Percentiles rank a stretch among this genome's conserved stretches.
Evolutionary conservation across 140 eudicot genomes (phyloP).

Genomic region (Eryngium alpinum): DNA sequence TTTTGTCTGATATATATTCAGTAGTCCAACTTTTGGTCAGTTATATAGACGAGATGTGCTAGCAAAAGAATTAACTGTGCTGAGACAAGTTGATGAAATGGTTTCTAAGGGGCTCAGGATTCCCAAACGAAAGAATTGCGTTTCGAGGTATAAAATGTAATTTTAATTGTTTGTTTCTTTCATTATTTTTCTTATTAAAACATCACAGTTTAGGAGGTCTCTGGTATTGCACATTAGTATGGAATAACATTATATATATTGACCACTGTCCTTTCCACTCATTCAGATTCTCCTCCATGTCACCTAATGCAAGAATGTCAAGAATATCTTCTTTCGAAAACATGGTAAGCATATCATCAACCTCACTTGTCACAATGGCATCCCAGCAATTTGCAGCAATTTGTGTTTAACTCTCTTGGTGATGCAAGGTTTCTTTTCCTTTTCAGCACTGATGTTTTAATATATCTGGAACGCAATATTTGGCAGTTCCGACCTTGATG

Average conservation of each 20-base stretch:
- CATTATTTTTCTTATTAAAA: not conserved
- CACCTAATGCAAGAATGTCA: conserved; percentile 84
- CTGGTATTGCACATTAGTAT: not conserved
- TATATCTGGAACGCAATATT: not conserved
- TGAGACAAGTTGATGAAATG: conserved; percentile 86
- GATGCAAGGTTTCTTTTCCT: conserved; percentile 50
- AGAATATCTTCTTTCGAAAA: conserved; percentile 85
- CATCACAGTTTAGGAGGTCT: not conserved
- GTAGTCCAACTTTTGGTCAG: conserved; percentile 9
- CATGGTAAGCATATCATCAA: conserved; percentile 83
- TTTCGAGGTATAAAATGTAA: conserved; percentile 51
- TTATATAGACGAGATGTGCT: conserved; percentile 80
- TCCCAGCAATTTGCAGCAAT: conserved; percentile 87
- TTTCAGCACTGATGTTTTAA: not conserved
- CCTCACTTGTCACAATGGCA: conserved; percentile 92
- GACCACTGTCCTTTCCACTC: not conserved
- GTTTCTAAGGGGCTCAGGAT: conserved; percentile 82
- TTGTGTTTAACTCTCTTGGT: conserved; percentile 73
- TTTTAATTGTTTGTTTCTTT: not conserved
- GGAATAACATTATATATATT: not conserved
- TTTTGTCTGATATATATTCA: not conserved
- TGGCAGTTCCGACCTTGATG: not conserved
- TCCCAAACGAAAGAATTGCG: conserved; percentile 82
- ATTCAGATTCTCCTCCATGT: conserved; percentile 74
- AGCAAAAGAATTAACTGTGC: conserved; percentile 88